These are phyloP conservation scores for Lepidium aucheri DNA, from an alignment of 345 rosid species.

Conservation along the genomic window DNA sequence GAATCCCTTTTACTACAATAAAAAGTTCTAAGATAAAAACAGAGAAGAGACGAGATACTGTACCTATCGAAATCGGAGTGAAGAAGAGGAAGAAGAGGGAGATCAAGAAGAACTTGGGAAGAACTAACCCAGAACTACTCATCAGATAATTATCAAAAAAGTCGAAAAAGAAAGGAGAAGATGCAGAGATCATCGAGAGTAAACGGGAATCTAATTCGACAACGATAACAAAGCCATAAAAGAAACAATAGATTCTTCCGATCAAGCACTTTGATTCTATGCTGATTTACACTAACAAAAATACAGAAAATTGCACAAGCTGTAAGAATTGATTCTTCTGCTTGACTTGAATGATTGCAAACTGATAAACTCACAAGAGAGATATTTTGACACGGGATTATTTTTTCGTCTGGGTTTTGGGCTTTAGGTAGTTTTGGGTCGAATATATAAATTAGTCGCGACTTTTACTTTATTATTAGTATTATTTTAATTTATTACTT, in stretches of 20 bases:
- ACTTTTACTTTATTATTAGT: not conserved
- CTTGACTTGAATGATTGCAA: slow-evolving; percentile 13
- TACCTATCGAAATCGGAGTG: slow-evolving; percentile 43
- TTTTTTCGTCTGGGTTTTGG: too few species aligned
- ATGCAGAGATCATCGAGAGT: slow-evolving; percentile 9
- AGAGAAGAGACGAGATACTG: slow-evolving; percentile 3
- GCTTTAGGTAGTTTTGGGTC: too few species aligned
- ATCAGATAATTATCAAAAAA: slow-evolving; percentile 21
- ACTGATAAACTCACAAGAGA: too few species aligned
- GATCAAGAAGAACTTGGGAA: slow-evolving; percentile 29
- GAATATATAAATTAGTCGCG: too few species aligned
- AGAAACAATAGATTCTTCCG: slow-evolving; percentile 4
- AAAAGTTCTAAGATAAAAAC: not conserved
- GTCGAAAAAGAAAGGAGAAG: not conserved
- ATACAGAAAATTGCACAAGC: not conserved
- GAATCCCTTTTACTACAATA: not conserved
- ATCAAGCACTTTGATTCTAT: not conserved
- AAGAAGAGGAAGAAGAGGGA: slow-evolving; percentile 38
- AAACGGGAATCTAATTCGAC: slow-evolving; percentile 13
- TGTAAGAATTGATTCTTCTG: not conserved
- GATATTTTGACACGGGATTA: too few species aligned
- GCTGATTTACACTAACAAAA: not conserved
- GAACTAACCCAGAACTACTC: slow-evolving; percentile 31
- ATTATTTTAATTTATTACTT: too few species aligned
- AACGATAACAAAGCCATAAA: not conserved